These are phyloP conservation scores for Globisporangium paddicum DNA, from an alignment of 352 stramenopile species.

Conservation along the genomic window DNA sequence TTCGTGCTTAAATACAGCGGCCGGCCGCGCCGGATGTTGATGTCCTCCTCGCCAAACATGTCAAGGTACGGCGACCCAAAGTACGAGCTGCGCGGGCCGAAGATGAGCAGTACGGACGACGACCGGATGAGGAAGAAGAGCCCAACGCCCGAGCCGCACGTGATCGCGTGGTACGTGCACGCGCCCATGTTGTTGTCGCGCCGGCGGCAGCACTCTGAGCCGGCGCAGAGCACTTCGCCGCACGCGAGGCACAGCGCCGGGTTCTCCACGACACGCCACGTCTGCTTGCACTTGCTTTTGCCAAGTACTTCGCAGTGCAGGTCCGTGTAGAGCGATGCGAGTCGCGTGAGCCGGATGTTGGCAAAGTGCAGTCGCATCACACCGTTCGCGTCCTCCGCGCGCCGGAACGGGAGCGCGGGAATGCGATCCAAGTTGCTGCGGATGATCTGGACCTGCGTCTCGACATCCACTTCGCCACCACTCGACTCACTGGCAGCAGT, in stretches of 20 bases:
- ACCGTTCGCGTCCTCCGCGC: slow-evolving; percentile 29
- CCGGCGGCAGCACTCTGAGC: slow-evolving; percentile 75
- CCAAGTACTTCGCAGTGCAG: slow-evolving; percentile 66
- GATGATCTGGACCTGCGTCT: slow-evolving; percentile 22
- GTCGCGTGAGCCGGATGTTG: slow-evolving; percentile 53
- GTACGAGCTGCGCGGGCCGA: slow-evolving; percentile 71
- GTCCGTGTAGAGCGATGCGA: slow-evolving; percentile 74
- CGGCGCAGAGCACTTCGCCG: slow-evolving; percentile 70
- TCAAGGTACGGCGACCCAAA: slow-evolving; percentile 84
- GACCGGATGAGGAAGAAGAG: slow-evolving; percentile 83
- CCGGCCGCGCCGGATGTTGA: slow-evolving; percentile 70
- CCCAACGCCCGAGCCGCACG: slow-evolving; percentile 64
- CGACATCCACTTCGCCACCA: slow-evolving; percentile 2
- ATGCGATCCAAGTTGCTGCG: slow-evolving; percentile 46
- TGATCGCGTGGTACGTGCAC: slow-evolving; percentile 71
- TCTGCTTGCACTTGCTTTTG: slow-evolving; percentile 71
- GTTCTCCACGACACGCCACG: slow-evolving; percentile 68
- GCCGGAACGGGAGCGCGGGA: slow-evolving; percentile 49
- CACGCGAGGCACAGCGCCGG: slow-evolving; percentile 78
- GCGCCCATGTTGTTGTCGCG: slow-evolving; percentile 63
- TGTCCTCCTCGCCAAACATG: slow-evolving; percentile 88
- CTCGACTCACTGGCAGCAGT: background rate
- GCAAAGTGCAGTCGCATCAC: slow-evolving; percentile 47
- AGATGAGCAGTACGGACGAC: slow-evolving; percentile 73
- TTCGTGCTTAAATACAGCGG: slow-evolving; percentile 73